phyloP scores from a whole-genome alignment of 352 stramenopile species.

The Phytophthora ohioensis region DNA sequence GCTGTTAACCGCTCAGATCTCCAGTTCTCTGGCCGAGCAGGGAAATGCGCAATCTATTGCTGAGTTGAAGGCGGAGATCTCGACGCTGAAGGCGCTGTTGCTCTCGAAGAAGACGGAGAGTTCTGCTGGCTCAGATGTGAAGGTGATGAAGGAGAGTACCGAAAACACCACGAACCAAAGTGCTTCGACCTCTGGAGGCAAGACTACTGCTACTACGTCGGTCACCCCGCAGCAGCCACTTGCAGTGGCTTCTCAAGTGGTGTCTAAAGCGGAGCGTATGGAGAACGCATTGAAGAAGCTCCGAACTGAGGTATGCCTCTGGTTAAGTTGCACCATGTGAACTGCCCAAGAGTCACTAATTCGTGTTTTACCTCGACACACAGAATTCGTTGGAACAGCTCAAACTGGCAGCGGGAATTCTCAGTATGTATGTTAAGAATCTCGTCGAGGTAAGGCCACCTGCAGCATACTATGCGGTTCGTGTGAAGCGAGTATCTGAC shows the following conservation, averaged over 20 bases:
- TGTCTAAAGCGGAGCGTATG: conserved; percentile 53
- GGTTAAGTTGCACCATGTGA: neutral
- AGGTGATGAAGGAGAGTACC: conserved; percentile 8
- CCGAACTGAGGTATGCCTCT: conserved; percentile 53
- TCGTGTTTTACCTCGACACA: conserved; percentile 3
- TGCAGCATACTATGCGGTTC: neutral
- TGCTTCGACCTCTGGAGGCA: conserved; percentile 5
- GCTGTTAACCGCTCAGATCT: conserved; percentile 54
- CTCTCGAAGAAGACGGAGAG: conserved; percentile 41
- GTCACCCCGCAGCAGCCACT: conserved; percentile 18
- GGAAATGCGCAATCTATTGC: conserved; percentile 66
- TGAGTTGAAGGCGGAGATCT: conserved; percentile 74
- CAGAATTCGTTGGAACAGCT: conserved; percentile 81
- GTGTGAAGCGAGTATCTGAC: neutral
- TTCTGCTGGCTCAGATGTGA: neutral
- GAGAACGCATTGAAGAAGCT: conserved; percentile 58
- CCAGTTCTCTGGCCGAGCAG: conserved; percentile 59
- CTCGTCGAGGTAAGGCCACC: conserved; percentile 65
- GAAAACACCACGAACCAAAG: conserved; percentile 17
- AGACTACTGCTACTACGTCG: neutral
- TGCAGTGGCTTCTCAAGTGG: conserved; percentile 19
- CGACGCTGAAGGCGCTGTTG: conserved; percentile 68
- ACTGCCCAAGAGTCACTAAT: neutral
- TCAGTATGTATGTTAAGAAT: conserved; percentile 91
- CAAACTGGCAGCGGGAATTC: conserved; percentile 70